Percentiles rank a stretch among this genome's conserved stretches.
Conservation (phyloP, 225 moss, liverwort and hornwort species). For the Antitrichia curtipendula region DNA sequence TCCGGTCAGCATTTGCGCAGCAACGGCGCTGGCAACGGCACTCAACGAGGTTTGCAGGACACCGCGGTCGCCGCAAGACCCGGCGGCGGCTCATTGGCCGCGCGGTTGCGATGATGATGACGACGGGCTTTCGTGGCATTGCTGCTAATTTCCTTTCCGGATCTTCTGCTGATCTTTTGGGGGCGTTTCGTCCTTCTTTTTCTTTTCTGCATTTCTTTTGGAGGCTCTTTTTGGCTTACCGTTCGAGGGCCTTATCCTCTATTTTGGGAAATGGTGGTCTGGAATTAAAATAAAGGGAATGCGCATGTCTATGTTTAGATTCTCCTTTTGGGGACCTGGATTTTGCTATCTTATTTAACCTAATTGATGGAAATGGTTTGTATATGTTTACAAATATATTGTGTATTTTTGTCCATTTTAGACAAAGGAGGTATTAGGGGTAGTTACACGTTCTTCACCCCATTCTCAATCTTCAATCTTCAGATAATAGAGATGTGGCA, state of each 20-base stretch:
- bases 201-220: neutral
- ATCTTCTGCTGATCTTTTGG: neutral
- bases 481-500: no score
- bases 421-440: no score
- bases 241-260: neutral
- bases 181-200: neutral
- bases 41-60: neutral
- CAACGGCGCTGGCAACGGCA: slow-evolving; percentile 7
- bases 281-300: neutral
- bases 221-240: neutral
- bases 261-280: neutral
- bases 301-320: neutral
- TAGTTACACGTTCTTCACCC: no score
- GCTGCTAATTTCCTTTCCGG: neutral
- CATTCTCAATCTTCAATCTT: no score
- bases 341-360: neutral
- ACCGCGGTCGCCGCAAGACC: neutral
- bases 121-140: neutral
- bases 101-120: neutral
- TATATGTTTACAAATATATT: neutral
- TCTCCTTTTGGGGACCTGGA: no score
- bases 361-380: neutral
- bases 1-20: neutral
- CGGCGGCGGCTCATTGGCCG: neutral
- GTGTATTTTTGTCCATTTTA: no score